Conservation (phyloP, 495 filamentous ascomycete species). For the Aspergillus biplanus region DNA sequence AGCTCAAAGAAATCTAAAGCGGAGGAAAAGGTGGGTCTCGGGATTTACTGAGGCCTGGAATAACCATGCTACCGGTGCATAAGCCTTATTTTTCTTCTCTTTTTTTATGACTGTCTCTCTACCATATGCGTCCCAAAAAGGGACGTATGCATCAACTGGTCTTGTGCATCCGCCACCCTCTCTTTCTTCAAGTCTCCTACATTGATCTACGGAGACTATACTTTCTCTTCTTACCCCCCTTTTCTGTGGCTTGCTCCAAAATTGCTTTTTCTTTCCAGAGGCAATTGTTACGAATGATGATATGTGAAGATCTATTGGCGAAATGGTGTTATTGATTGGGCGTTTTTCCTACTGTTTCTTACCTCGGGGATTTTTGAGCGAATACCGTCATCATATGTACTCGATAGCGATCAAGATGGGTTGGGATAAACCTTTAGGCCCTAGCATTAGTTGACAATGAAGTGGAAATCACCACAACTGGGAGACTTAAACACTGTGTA, state of each 20-base stretch:
- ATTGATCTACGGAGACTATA: not conserved
- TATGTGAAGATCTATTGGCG: conserved; percentile 27
- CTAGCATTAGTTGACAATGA: not conserved
- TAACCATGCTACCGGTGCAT: conserved; percentile 23
- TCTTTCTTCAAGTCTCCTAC: not conserved
- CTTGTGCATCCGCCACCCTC: not conserved
- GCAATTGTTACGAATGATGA: conserved; percentile 40
- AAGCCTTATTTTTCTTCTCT: conserved; percentile 9
- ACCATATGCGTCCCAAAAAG: not conserved
- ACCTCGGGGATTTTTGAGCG: conserved; percentile 10
- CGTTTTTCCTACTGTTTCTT: conserved; percentile 21
- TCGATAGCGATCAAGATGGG: not conserved
- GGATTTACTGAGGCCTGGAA: conserved; percentile 55
- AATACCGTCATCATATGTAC: not conserved
- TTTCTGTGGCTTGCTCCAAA: conserved; percentile 26
- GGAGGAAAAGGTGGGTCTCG: conserved; percentile 62
- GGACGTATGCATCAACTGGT: not conserved
- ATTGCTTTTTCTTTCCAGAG: conserved; percentile 15
- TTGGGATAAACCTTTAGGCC: not conserved
- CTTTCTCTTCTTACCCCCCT: conserved; percentile 15
- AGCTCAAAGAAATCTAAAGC: conserved; percentile 64
- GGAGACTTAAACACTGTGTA: not conserved
- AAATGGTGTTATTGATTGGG: conserved; percentile 21
- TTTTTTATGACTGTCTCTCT: not conserved
- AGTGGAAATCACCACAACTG: not conserved